phyloP scores from a whole-genome alignment of 805 yeast species.

The Lipomyces oligophaga region DNA sequence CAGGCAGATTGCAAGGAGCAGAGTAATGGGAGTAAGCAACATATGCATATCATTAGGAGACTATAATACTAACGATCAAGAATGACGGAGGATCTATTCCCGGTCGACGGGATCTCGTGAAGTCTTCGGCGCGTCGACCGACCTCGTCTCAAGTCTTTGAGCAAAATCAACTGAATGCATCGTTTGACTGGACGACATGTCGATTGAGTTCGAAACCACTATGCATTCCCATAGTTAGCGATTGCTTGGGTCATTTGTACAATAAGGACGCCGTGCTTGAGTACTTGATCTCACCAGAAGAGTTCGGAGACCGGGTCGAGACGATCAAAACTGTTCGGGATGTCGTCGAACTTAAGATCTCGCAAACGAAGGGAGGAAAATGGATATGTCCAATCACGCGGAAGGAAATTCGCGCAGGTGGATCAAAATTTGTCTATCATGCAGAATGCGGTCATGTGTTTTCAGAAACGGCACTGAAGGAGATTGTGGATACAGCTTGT shows the following conservation, averaged over 20 bases:
- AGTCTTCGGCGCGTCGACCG: constrained; percentile 13
- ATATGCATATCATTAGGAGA: too few species aligned
- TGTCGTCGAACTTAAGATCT: constrained; percentile 43
- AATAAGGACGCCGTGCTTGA: constrained; percentile 62
- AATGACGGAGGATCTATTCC: constrained; percentile 34
- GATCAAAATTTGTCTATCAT: constrained; percentile 44
- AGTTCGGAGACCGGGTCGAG: constrained; percentile 34
- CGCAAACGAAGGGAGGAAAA: constrained; percentile 6
- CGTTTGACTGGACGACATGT: constrained; percentile 47
- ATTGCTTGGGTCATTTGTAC: constrained; percentile 61
- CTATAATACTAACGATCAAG: too few species aligned
- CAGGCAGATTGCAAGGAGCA: too few species aligned
- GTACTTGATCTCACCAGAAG: constrained; percentile 45
- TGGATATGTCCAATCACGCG: constrained; percentile 44
- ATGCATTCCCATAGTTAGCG: constrained; percentile 57
- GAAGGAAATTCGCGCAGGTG: constrained; percentile 39
- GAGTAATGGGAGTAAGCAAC: too few species aligned
- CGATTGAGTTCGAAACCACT: constrained; percentile 45
- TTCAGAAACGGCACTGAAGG: constrained; percentile 28
- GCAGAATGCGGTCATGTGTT: constrained; percentile 41
- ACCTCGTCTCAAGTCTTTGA: constrained; percentile 28
- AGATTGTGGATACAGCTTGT: constrained; percentile 25
- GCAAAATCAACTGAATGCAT: constrained; percentile 14
- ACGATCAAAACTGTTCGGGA: constrained; percentile 45
- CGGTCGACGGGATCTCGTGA: constrained; percentile 30